Evolutionary conservation across 805 yeast genomes (phyloP).

Genomic region (Wickerhamomyces pijperi): DNA sequence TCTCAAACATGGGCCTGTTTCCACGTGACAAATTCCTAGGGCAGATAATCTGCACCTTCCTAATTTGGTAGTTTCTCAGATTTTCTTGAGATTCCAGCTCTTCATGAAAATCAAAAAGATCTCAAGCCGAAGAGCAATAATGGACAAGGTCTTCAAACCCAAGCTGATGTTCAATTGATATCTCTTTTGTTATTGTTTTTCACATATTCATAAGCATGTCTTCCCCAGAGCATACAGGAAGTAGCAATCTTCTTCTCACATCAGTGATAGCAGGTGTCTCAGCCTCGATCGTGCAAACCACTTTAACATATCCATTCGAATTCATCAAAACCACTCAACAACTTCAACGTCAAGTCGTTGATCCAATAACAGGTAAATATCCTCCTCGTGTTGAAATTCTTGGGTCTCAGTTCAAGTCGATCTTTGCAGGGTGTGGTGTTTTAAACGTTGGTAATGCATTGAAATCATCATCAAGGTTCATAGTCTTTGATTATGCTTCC

Average conservation of each 20-base stretch:
- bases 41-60: too few relatives aligned
- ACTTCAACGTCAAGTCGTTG: slow-evolving; percentile 32
- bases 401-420: slow-evolving; percentile 20
- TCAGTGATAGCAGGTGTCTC: slow-evolving; percentile 50
- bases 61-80: too few relatives aligned
- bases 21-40: too few relatives aligned
- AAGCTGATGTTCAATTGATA: too few relatives aligned
- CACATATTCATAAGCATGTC: not conserved
- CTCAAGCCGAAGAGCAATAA: too few relatives aligned
- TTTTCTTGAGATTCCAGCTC: too few relatives aligned
- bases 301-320: slow-evolving; percentile 63
- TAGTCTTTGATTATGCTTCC: slow-evolving; percentile 65
- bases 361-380: slow-evolving; percentile 14
- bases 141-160: too few relatives aligned
- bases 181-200: too few relatives aligned
- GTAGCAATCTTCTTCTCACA: slow-evolving; percentile 26
- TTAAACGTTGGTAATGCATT: slow-evolving; percentile 62
- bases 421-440: slow-evolving; percentile 59
- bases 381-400: slow-evolving; percentile 4
- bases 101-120: too few relatives aligned
- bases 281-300: slow-evolving; percentile 53
- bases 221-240: slow-evolving; percentile 1
- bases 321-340: slow-evolving; percentile 57
- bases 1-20: too few relatives aligned
- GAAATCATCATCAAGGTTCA: slow-evolving; percentile 65